These are phyloP conservation scores for Brassica carinata DNA, from an alignment of 345 rosid genomes.

Conservation along the genomic window DNA sequence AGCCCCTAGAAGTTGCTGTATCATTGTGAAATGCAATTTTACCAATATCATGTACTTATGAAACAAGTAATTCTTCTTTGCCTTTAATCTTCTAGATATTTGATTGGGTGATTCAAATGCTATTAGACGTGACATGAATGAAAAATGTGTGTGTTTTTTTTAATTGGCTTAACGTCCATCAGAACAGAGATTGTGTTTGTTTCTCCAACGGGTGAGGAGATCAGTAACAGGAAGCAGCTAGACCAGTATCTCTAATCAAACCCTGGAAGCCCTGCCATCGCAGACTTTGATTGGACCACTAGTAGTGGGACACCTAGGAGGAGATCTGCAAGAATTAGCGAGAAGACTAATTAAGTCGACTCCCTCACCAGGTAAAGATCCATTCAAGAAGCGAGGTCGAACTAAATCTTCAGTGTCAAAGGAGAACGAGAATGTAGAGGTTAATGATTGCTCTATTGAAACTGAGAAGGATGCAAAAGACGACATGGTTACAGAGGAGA, in stretches of 20 bases:
- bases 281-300: conserved; percentile 81
- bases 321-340: conserved; percentile 77
- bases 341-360: conserved; percentile 56
- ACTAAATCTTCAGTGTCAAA: conserved; percentile 50
- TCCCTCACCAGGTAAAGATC: conserved; percentile 69
- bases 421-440: conserved; percentile 26
- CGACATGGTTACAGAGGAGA: conserved; percentile 39
- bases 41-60: neutral
- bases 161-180: too few relatives aligned
- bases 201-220: conserved; percentile 83
- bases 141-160: too few relatives aligned
- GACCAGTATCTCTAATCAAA: conserved; percentile 76
- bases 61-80: neutral
- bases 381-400: conserved; percentile 66
- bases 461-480: conserved; percentile 37
- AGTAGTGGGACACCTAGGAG: conserved; percentile 80
- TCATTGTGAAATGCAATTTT: conserved; percentile 6
- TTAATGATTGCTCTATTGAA: conserved; percentile 37
- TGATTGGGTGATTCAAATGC: neutral
- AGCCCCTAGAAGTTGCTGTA: neutral
- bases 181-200: conserved; percentile 60
- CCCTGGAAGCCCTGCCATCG: conserved; percentile 60
- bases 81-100: neutral
- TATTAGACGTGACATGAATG: neutral
- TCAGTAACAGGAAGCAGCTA: conserved; percentile 62